Base-by-base conservation (phyloP, 371 early-diverging fungal genomes). In the Apophysomyces variabilis region DNA sequence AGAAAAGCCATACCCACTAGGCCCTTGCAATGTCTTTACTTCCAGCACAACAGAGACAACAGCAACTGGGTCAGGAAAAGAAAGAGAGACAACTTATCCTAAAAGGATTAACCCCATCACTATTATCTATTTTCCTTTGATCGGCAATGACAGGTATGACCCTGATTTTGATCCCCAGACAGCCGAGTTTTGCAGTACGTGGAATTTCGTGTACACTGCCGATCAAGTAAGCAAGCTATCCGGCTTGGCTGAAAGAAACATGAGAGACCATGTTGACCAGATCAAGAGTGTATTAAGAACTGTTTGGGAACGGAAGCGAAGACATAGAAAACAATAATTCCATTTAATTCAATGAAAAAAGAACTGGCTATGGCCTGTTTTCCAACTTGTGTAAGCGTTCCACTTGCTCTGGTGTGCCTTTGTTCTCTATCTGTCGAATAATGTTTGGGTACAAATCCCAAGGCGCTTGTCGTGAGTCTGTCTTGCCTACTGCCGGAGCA, bases 171-270 rank as follows among this genome's bases (percentile, higher is more conserved):
- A 89, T 66, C 90, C 90, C 4, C 81, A 76, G 44, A 78, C 74
- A 37, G 87, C 82, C 0, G 79, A 81, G 18, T 88, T 86, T 60
- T 88, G 88, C 43, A 82, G 82, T 7, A 90, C 90, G 0, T 90
- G 83, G 66, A 90, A 90, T 60, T 87, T 87, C 78, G 80, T 81
- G 56, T 84, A 87, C 68, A 84, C 75, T 14, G 70, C 74, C 9
- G 85, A 85, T 18, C 87, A 90, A 66, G 83, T 88, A 1, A 74
- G 78, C n/a, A 71, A 79, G 43, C 67, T 89, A 36, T 75, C 82
- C 1, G 84, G 83, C 1, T 76, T 89, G 37, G 82, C 77, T 4
- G 76, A 80, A 57, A 70, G 65, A 9, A 85, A 85, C 38, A 79
- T 81, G 66, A 58, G 60, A 7, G 81, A 82, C 26, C 82, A 80